Base-by-base conservation (phyloP, 2,329 filamentous ascomycete species). In the Coniosporium tulheliwenetii region DNA sequence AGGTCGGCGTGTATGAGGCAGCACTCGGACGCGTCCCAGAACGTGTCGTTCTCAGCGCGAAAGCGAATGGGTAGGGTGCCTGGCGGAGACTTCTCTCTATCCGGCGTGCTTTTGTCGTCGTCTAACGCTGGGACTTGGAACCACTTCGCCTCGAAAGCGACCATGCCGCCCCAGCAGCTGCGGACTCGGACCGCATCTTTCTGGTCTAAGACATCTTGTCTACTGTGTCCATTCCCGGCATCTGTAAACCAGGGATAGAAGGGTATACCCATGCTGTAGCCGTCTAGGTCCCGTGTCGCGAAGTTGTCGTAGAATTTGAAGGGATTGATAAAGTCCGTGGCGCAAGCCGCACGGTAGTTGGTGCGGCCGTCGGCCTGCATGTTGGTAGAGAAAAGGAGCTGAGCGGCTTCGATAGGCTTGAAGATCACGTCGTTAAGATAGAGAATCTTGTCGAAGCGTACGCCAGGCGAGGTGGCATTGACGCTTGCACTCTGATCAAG, bases 131-230 rank as follows among this genome's bases (percentile, higher is more conserved):
- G 34, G 14, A 41, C 59, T 49, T 77, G 72, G 37, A 80, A 72
- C 56, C 71, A 76, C 37, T 61, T 60, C 1, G 73, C 76, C 51
- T 79, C 70, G 57, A 78, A 78, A 2, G 74, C 74, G 2, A 75
- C 77, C 73, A 85, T 85, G 15, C 82, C 82, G 40, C 80, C 79
- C 82, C 81, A 86, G 59, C 82, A 86, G 47, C 77, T 78, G 49
- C 71, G 73, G 1, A 85, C 81, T 8, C 75, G 70, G 1, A 86
- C 80, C 0, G 79, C 73, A 47, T 79, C 75, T 32, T 56, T 68
- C 41, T 75, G 71, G 0, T 62, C 62, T 1, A 82, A 56, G 13
- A 85, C 76, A 52, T 81, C 79, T 4, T 66, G 63, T 36, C 80
- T 67, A 60, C 60, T 65, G n/a, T 50, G 53, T 0, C 63, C 74